Evolutionary conservation across 371 early-diverging fungal species (phyloP), one percentile per base, ranked within the genome.

Genomic region (Mortierella sp.): DNA sequence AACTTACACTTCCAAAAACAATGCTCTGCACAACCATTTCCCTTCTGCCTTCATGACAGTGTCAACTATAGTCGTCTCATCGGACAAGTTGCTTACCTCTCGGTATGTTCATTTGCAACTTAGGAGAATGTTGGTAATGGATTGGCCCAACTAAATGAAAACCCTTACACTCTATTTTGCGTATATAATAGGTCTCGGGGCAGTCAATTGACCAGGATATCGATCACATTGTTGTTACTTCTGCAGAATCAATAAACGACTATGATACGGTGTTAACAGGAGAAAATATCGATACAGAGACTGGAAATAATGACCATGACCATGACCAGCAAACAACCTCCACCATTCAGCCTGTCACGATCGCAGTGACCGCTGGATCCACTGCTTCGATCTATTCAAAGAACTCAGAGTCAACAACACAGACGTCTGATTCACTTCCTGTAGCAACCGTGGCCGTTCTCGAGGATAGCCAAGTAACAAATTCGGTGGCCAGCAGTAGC

Each of bases 311-410:
- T 5, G 64, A 59, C 1, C 19, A 56, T 43, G 62, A 61, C 22
- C 47, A 47, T 29, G 62, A 61, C 22, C 47, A 47, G 22, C 17
- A 29, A 3, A 26, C 73, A 8, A 13, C 49, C 55, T 54, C 49
- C 22, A 10, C 22, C 35, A 70, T 57, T 26, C n/a, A 56, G 12
- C 59, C 67, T 19, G 76, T 63, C 2, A 53, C 67, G 3, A 70
- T 57, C 28, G 59, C 64, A 19, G 58, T 58, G 9, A 51, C 66
- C 5, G 59, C 67, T 35, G 70, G 63, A 70, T 66, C 76, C 13
- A 70, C 70, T n/a, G 55, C 56, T n/a, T 58, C 63, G 6, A 70
- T 67, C 42, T 56, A 49, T 23, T 22, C 43, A 15, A 49, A 34
- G 2, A 32, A 37, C 17, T 34, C 67, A 64, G 75, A 32, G 17